These are phyloP conservation scores for Themeda triandra DNA, from an alignment of 176 grass and related monocot species.

Conservation along the genomic window DNA sequence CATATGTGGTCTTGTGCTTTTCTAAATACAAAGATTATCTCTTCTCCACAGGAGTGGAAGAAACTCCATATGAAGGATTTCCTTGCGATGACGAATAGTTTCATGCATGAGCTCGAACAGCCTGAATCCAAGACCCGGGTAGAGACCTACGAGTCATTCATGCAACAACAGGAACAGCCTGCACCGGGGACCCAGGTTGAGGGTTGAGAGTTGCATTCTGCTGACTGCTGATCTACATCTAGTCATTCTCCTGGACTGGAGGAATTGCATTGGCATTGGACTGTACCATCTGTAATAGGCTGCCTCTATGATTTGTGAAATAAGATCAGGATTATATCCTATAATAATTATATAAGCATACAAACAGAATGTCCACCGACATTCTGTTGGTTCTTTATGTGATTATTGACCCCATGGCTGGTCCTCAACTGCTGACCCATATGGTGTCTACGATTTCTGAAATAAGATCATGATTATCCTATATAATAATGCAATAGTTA, in stretches of 20 bases:
- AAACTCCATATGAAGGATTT: slow-evolving; percentile 69
- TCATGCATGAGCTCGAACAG: slow-evolving; percentile 49
- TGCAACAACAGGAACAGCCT: slow-evolving; percentile 57
- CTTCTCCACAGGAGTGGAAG: slow-evolving; percentile 66
- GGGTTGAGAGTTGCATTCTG: slow-evolving; percentile 6
- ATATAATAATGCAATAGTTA: no score
- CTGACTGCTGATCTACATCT: not conserved
- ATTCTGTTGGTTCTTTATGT: not conserved
- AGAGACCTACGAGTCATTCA: slow-evolving; percentile 66
- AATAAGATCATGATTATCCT: not conserved
- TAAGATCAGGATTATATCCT: slow-evolving; percentile 16
- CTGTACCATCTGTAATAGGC: slow-evolving; percentile 20
- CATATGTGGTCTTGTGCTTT: not conserved
- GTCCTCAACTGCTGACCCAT: not conserved
- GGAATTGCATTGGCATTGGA: not conserved
- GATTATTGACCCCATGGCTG: not conserved
- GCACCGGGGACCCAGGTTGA: slow-evolving; percentile 41
- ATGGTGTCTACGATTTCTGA: not conserved
- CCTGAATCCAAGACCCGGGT: slow-evolving; percentile 62
- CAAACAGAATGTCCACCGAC: not conserved
- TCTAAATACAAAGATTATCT: not conserved
- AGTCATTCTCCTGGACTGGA: slow-evolving; percentile 13
- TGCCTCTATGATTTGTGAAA: slow-evolving; percentile 16
- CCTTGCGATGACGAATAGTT: slow-evolving; percentile 67
- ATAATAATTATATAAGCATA: not conserved